phyloP scores from a whole-genome alignment of 2,329 filamentous ascomycete genomes.

The Trichoderma sp. region DNA sequence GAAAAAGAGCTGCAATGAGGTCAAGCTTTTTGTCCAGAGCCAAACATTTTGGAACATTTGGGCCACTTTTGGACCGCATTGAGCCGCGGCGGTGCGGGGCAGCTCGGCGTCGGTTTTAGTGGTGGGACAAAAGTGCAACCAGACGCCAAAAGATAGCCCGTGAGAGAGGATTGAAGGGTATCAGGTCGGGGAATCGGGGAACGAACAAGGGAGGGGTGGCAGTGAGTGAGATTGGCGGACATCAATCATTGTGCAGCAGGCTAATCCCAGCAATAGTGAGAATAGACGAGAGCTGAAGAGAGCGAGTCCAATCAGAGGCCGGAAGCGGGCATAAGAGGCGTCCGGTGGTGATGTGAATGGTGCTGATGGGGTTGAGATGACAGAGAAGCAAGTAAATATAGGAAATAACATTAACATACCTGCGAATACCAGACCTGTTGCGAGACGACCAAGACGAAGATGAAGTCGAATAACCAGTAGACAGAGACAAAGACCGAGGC shows the following conservation, averaged over 20 bases:
- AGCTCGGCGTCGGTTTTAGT: neutral
- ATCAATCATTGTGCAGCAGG: neutral
- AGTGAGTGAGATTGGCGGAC: neutral
- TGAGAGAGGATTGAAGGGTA: neutral
- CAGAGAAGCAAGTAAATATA: neutral
- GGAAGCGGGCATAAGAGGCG: neutral
- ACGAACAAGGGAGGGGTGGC: neutral
- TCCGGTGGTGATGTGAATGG: neutral
- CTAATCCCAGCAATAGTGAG: neutral
- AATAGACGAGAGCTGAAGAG: neutral
- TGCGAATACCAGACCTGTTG: neutral
- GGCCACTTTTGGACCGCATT: neutral
- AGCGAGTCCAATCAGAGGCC: neutral
- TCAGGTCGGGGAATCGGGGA: neutral
- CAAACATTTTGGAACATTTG: no score
- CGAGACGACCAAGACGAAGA: neutral
- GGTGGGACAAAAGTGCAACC: neutral
- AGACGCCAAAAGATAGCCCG: neutral
- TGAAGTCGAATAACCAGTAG: neutral
- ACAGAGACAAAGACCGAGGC: neutral
- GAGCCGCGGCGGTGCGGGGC: constrained; percentile 8
- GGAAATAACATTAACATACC: no score
- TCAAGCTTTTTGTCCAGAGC: neutral
- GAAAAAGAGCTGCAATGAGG: neutral
- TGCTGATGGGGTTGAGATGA: neutral